Conservation (phyloP, 192 early-diverging fungal species). For the Podochytrium sp. region DNA sequence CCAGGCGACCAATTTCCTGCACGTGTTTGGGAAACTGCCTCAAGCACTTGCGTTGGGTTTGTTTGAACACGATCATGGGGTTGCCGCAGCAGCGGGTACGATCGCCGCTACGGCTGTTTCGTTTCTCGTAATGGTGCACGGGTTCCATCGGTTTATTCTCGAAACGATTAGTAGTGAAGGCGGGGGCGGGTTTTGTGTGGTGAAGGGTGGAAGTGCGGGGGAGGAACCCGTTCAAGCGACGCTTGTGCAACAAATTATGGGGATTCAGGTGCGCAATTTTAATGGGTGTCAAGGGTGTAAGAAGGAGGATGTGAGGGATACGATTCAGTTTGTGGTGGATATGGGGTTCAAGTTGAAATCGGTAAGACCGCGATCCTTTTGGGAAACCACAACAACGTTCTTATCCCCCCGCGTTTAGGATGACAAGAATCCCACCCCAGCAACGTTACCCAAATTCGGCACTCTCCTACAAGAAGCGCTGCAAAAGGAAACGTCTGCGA, state of each 20-base stretch:
- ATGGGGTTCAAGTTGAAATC: conserved; percentile 70
- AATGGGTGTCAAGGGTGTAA: conserved; percentile 73
- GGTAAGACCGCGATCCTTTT: too few relatives aligned
- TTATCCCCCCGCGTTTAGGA: background rate
- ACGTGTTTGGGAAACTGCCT: conserved; percentile 79
- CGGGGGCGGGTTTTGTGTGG: conserved; percentile 38
- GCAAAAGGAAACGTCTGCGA: conserved; percentile 69
- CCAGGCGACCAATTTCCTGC: conserved; percentile 91
- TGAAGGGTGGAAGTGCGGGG: background rate
- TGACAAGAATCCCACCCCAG: background rate
- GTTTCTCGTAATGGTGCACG: conserved; percentile 81
- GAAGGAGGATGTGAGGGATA: conserved; percentile 61
- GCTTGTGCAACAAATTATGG: conserved; percentile 62
- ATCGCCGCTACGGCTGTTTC: conserved; percentile 35
- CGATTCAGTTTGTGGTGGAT: conserved; percentile 83
- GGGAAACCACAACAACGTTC: too few relatives aligned
- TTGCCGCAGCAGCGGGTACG: conserved; percentile 9
- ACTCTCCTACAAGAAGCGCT: conserved; percentile 47
- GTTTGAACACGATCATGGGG: conserved; percentile 81
- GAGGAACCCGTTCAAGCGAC: background rate
- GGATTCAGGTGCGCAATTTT: conserved; percentile 62
- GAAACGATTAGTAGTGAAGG: conserved; percentile 57
- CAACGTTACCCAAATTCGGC: conserved; percentile 8
- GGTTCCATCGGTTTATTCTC: conserved; percentile 86
- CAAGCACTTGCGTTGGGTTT: conserved; percentile 86